Evolutionary conservation across 225 moss, liverwort and hornwort species (phyloP), one percentile per base, ranked within the genome.

Genomic region (Pleurozium schreberi): DNA sequence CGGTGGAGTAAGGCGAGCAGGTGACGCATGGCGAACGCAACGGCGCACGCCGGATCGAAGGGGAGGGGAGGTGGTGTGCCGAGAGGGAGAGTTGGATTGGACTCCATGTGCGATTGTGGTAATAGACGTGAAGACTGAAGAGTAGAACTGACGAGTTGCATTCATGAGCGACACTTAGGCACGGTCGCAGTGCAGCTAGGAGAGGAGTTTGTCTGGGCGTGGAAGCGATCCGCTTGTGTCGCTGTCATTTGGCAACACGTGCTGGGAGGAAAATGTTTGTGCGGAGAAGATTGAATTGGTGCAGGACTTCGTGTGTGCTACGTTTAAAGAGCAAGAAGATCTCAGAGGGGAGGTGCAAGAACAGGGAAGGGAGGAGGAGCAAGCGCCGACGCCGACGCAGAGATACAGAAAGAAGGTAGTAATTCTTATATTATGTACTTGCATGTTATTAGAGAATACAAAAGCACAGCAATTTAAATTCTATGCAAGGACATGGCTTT

Each of bases 61-160:
- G 43, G 31, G 60, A 80, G 31, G 45, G 42, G 47, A 25, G 63
- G 82, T 88, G 83, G 82, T 88, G 91, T 86, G 86, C 43, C 62
- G 42, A 31, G 69, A 57, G 63, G 77, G 71, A 87, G 84, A 71
- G 45, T 73, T 80, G 66, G 50, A 79, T 76, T 71, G 61, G 49
- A 73, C 81, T 50, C 49, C 80, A 18, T 80, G 88, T 89, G 85
- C 36, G 57, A 57, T 68, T 75, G 75, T 83, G 89, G 45, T 67
- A 2, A 55, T n/a, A n/a, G n/a, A n/a, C n/a, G n/a, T n/a, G n/a
- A n/a, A n/a, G n/a, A 55, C 19, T 19, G 55, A 91, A 61, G 93
- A 91, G 93, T 93, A 81, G 89, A 90, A 83, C 84, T 53, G 83
- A 93, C 89, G 93, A 84, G 86, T 89, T 83, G 89, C 79, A 28